Evolutionary conservation across 257 asterid species (phyloP), one percentile per base, ranked within the genome.

Genomic region (Gentiana straminea): DNA sequence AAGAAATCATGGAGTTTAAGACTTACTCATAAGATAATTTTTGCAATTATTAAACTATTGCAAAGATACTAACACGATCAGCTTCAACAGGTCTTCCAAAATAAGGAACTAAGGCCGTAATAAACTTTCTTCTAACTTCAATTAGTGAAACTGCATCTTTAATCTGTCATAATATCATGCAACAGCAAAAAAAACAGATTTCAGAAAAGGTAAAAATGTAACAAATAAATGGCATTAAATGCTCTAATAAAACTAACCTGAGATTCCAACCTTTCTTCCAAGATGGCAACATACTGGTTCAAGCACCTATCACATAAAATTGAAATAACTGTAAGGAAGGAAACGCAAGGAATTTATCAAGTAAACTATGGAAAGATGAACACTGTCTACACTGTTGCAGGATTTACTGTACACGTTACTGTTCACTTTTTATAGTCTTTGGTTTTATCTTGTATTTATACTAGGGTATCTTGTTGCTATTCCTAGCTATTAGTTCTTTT

Each of bases 81-180:
- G 90, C 91, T 77, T 88, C 98, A 62, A 88, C 35, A 12, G 97
- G 95, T 64, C 94, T 77, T 65, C 98, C 97, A 58, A 92, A 73
- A 58, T 56, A 75, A 64, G 89, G 88, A 54, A 72, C 86, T 77
- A 85, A 73, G 51, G 82, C 86, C 64, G 60, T 53, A 55, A 92
- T 83, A 59, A 85, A 78, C 61, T 69, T 81, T 68, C 94, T 81
- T 75, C 98, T 81, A 63, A 70, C 65, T 74, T 88, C 97, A 33
- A 88, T 75, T 24, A 79, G 75, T 43, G 78, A 67, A 59, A 88
- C 84, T 57, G 98, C 95, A 55, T 88, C 94, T 62, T 68, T 79
- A 71, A 92, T 78, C 98, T 92, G 72, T 57, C 24, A 24, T 24
- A 38, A 33, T 68, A 69, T 49, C 41, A 54, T 54, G 49, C 57